Percentiles rank a stretch among this genome's conserved stretches.
Evolutionary conservation across 176 grass and related monocot genomes (phyloP).

Genomic region (Coix lacrymajobi): DNA sequence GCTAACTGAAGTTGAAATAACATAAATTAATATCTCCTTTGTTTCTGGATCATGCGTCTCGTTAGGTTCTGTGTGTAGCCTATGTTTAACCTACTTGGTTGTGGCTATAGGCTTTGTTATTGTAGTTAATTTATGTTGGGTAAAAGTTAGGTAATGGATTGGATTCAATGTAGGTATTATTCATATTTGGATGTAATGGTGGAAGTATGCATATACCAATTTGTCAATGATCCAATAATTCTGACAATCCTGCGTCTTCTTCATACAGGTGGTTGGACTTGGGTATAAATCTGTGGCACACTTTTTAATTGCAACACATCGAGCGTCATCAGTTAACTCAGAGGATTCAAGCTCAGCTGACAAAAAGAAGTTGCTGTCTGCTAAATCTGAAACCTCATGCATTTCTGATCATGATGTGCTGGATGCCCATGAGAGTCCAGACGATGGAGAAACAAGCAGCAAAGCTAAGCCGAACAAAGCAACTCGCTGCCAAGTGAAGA

Average conservation of each 20-base stretch:
- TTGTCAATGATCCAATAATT: not conserved
- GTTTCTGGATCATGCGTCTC: not conserved
- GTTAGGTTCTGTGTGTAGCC: not conserved
- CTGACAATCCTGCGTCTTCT: not conserved
- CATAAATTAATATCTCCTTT: not conserved
- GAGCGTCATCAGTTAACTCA: constrained; percentile 1
- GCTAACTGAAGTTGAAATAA: not conserved
- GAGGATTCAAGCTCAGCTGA: constrained; percentile 32
- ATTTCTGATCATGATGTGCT: constrained; percentile 22
- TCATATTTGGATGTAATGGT: not conserved
- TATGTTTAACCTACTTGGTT: not conserved
- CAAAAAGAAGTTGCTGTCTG: constrained; percentile 3
- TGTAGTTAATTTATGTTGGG: not conserved
- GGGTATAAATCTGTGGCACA: constrained; percentile 93
- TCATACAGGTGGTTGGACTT: constrained; percentile 45
- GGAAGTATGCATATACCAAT: not conserved
- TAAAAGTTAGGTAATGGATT: not conserved
- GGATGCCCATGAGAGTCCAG: not conserved
- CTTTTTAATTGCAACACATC: constrained; percentile 70
- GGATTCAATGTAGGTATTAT: not conserved
- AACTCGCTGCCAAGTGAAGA: not conserved
- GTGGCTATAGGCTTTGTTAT: not conserved
- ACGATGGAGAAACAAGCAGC: constrained; percentile 27
- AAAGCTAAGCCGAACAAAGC: not conserved
- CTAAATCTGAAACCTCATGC: constrained; percentile 1